These are phyloP conservation scores for Termitomyces sp. DNA, from an alignment of 768 basidiomycete species.

Conservation along the genomic window DNA sequence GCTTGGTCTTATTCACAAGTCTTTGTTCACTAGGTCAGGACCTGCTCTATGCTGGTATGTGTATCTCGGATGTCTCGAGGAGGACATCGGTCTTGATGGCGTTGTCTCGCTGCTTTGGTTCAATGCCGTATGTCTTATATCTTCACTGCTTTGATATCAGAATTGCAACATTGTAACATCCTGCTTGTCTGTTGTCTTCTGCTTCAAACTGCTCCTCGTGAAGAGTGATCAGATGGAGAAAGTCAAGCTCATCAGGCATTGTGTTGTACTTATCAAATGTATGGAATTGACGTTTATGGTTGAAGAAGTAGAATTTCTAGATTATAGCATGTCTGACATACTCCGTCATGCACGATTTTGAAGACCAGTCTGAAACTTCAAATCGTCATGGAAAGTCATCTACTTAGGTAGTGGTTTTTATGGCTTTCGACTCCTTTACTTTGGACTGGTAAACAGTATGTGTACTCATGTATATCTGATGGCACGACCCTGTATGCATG, in stretches of 20 bases:
- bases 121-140: slow-evolving; percentile 64
- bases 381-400: no score
- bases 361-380: no score
- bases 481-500: not conserved
- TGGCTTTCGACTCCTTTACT: not conserved
- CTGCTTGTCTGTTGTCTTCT: no score
- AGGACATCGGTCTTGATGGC: slow-evolving; percentile 94
- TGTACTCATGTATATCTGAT: not conserved
- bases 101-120: slow-evolving; percentile 97
- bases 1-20: slow-evolving; percentile 97
- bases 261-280: no score
- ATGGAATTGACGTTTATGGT: no score
- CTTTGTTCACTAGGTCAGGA: slow-evolving; percentile 99
- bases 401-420: not conserved
- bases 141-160: not conserved
- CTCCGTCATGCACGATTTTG: no score
- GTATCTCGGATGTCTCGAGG: slow-evolving; percentile 97
- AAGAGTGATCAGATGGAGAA: no score
- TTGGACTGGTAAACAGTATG: not conserved
- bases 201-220: no score
- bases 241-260: no score
- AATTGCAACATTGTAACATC: no score
- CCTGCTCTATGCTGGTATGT: slow-evolving; percentile 97
- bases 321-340: no score
- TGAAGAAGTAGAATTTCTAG: no score